phyloP scores from a whole-genome alignment of 805 yeast species.

The Starmerella lactis-condensi region DNA sequence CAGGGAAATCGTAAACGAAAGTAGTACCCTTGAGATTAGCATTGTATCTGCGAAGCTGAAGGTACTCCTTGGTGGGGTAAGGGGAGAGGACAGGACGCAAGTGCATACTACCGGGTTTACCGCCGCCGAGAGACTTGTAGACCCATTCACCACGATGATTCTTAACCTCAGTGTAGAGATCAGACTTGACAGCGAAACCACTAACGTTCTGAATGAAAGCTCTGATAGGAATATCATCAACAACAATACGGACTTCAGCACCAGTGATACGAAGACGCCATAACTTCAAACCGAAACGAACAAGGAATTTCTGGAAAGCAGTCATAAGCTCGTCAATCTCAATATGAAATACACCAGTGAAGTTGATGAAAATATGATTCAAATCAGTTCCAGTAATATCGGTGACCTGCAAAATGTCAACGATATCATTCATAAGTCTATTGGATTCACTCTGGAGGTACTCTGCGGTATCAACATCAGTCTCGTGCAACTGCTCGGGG shows the following conservation, averaged over 20 bases:
- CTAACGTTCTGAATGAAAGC: conserved; percentile 92
- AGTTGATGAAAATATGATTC: conserved; percentile 93
- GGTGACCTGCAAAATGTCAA: conserved; percentile 84
- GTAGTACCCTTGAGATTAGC: conserved; percentile 98
- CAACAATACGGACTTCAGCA: conserved; percentile 92
- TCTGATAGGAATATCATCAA: conserved; percentile 90
- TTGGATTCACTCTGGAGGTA: conserved; percentile 92
- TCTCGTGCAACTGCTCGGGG: conserved; percentile 80
- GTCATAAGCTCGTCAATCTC: conserved; percentile 92
- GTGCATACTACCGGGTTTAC: conserved; percentile 88
- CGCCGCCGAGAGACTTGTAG: conserved; percentile 68
- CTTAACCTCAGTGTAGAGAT: conserved; percentile 83
- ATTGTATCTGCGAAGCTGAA: conserved; percentile 95
- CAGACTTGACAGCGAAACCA: conserved; percentile 93
- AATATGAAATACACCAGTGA: conserved; percentile 86
- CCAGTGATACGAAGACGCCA: conserved; percentile 94
- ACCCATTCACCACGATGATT: conserved; percentile 91
- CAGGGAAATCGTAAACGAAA: conserved; percentile 97
- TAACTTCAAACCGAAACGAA: conserved; percentile 88
- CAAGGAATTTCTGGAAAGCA: conserved; percentile 94
- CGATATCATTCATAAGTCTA: conserved; percentile 83
- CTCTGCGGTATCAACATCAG: conserved; percentile 75
- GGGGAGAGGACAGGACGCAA: conserved; percentile 89
- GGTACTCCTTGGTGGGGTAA: conserved; percentile 92
- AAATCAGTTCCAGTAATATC: conserved; percentile 90